Conservation (phyloP, 2,329 filamentous ascomycete genomes). For the Arthrobotrys entomopaga region DNA sequence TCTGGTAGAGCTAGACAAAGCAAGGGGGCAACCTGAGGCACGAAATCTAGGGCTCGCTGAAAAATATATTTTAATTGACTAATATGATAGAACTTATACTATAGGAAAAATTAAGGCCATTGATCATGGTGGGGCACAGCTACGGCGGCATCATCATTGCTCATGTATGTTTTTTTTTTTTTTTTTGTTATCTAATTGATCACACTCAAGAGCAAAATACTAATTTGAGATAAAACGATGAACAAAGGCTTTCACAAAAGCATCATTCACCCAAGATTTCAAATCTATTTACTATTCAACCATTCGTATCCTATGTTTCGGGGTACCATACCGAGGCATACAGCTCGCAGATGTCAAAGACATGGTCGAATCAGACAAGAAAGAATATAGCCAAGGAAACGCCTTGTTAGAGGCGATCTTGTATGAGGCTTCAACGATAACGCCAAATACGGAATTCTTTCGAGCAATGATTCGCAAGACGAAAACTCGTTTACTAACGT, state of each 20-base stretch:
- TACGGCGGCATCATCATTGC: constrained; percentile 43
- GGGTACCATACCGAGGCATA: constrained; percentile 43
- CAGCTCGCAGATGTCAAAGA: constrained; percentile 27
- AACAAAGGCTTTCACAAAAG: constrained; percentile 23
- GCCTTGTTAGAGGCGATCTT: constrained; percentile 1
- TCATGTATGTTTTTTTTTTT: constrained; percentile 13
- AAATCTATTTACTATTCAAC: constrained; percentile 35
- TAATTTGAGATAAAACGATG: neutral
- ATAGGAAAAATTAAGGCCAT: constrained; percentile 28
- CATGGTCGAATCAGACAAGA: constrained; percentile 16
- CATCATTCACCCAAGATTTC: constrained; percentile 8
- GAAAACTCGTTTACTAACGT: constrained; percentile 15
- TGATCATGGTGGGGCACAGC: constrained; percentile 44
- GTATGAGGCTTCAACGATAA: constrained; percentile 27
- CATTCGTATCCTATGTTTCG: constrained; percentile 32
- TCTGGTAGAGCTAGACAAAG: constrained; percentile 54
- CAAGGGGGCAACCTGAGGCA: constrained; percentile 40
- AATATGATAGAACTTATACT: neutral
- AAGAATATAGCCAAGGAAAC: constrained; percentile 27
- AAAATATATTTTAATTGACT: too few relatives aligned
- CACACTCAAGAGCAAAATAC: too few relatives aligned
- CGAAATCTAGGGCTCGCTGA: too few relatives aligned
- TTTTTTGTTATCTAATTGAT: neutral
- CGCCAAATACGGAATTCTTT: constrained; percentile 15
- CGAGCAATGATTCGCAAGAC: neutral